Evolutionary conservation across 2,329 filamentous ascomycete genomes (phyloP), one percentile per base, ranked within the genome.

Genomic region (Claviceps sp.): DNA sequence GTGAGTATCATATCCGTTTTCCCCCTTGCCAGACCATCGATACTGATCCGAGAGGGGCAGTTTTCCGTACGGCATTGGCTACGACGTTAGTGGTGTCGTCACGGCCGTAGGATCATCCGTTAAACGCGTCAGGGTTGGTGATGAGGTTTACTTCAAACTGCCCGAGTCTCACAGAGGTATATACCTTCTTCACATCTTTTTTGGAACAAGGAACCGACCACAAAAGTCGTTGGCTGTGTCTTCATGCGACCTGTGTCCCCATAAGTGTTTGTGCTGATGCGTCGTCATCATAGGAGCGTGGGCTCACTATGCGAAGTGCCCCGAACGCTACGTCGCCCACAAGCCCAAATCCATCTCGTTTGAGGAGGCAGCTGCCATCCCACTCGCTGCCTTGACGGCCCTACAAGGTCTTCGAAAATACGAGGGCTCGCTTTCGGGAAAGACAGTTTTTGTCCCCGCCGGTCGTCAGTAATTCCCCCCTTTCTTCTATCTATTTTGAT

Each of bases 1-100:
- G 65, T 69, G 55, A 50, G 63, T 41, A 11, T 24, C 24, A 2
- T 37, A 18, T 24, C 7, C 8, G 41, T 24, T 43, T 20, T 2
- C 2, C 3, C 18, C 11, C 41, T 43, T 13, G 22, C 41, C 24
- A 20, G 18, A 5, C 18, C 41, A 43, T 43, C 20, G 4, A n/a
- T 45, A 37, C 11, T 43, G n/a, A 43, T 22, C 5, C n/a, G 4
- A 20, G 7, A 16, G 24, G 5, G 40, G 26, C 30, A 54, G 66
- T 13, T 72, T 73, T 45, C 71, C 71, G 0, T 71, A 67, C 45
- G 66, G 65, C 50, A 65, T 74, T 37, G 72, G 71, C 37, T 70
- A 68, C 53, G 71, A 74, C 54, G 60, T 64, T 43, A 62, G 68
- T 2, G 71, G 72, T 24, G 61, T 60, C 2, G 65, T 74, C 9